Percentiles rank a stretch among this genome's conserved stretches.
Evolutionary conservation across 1,139 yeast species (phyloP).

Genomic region (Scheffersomyces segobiensis): DNA sequence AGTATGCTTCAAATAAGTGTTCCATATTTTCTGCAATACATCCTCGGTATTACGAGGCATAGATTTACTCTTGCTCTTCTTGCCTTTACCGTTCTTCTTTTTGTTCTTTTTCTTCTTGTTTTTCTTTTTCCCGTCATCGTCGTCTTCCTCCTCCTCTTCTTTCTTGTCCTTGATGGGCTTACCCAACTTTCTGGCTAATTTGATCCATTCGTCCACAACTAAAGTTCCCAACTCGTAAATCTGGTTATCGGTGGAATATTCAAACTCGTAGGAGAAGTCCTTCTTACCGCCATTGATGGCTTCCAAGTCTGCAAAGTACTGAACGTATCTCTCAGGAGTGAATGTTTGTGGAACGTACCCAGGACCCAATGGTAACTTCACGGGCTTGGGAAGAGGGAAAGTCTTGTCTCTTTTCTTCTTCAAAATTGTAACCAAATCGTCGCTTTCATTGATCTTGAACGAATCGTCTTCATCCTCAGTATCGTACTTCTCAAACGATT

Average conservation of each 20-base stretch:
- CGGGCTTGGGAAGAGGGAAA: slow-evolving; percentile 66
- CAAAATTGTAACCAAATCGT: slow-evolving; percentile 12
- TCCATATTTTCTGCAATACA: slow-evolving; percentile 40
- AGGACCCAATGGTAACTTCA: slow-evolving; percentile 61
- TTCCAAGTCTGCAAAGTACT: slow-evolving; percentile 66
- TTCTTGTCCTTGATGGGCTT: slow-evolving; percentile 27
- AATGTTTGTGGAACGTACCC: slow-evolving; percentile 70
- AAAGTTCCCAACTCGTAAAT: slow-evolving; percentile 56
- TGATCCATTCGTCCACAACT: slow-evolving; percentile 61
- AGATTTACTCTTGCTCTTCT: slow-evolving; percentile 7
- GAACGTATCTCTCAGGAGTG: slow-evolving; percentile 71
- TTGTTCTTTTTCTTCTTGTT: slow-evolving; percentile 9
- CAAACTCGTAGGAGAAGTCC: slow-evolving; percentile 59
- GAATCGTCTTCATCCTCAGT: slow-evolving; percentile 21
- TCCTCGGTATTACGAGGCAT: slow-evolving; percentile 7
- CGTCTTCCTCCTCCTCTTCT: slow-evolving; percentile 12
- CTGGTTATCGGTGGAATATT: slow-evolving; percentile 66
- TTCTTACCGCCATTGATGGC: slow-evolving; percentile 48
- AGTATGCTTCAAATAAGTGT: slow-evolving; percentile 47
- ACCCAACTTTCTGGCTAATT: slow-evolving; percentile 56
- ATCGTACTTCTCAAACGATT: slow-evolving; percentile 11
- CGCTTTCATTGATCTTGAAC: slow-evolving; percentile 19
- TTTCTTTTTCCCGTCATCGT: slow-evolving; percentile 6
- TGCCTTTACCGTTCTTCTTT: slow-evolving; percentile 13
- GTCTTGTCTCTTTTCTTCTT: slow-evolving; percentile 55